Evolutionary conservation across 768 basidiomycete genomes (phyloP), one percentile per base, ranked within the genome.

Genomic region (Lactarius vividus): DNA sequence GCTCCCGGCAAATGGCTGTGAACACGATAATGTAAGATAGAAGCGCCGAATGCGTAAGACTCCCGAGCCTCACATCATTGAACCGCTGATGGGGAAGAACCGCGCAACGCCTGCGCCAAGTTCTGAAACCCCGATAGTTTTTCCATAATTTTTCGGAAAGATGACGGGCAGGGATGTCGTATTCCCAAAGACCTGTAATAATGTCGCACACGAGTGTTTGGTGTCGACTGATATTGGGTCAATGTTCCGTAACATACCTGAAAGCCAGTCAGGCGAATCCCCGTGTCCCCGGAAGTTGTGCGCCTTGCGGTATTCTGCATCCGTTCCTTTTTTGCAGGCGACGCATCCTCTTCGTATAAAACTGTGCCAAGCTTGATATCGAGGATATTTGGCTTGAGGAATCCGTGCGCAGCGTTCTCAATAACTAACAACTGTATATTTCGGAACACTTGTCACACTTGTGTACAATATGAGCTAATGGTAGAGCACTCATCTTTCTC

Each of bases 341-440:
- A 73, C 28, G 79, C 77, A 15, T 74, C 73, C 26, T 88, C 84
- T 59, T 92, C 94, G 68, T 91, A 92, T n/a, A 98, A 82, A 1
- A 89, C 80, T 0, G 90, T 96, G 1, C 97, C 97, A 18, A 98
- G 88, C 76, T 98, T 99, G 74, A 94, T 82, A 74, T 99, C 96
- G 33, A 98, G 80, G 64, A 97, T 84, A 70, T 91, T 94, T 7
- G 96, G 96, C 73, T 87, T 89, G 40, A 77, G 71, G 79, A 95
- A 98, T 1, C 81, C 73, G 69, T 88, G 76, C 2, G 89, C 77
- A 15, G 95, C 78, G 75, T 99, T 98, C 77, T 96, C 89, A 3
- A 99, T 77, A 35, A 96, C 92, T 61, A 96, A 78, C 65, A 85
- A 88, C 29, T 70, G 80, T 95, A 86, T 44, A 62, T 49, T 49